phyloP scores from a whole-genome alignment of 2,329 filamentous ascomycete genomes.

The Calonectria pseudoreteaudii region DNA sequence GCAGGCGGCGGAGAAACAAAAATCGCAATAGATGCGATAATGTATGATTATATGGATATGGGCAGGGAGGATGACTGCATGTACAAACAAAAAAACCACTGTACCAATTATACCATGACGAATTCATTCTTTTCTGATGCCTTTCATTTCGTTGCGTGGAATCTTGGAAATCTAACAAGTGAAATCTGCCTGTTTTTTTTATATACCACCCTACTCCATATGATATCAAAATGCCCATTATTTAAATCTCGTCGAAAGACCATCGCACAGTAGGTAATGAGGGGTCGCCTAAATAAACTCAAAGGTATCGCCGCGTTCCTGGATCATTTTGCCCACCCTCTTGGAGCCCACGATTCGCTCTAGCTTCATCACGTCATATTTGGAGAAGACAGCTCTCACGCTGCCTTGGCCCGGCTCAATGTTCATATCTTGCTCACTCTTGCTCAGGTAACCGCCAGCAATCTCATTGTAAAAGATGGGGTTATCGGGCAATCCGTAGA shows the following conservation, averaged over 20 bases:
- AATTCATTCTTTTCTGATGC: conserved; percentile 28
- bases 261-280: neutral
- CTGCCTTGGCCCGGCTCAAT: conserved; percentile 70
- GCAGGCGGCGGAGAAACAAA: conserved; percentile 33
- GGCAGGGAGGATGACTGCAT: conserved; percentile 31
- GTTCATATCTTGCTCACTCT: conserved; percentile 67
- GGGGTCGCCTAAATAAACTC: conserved; percentile 78
- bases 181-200: conserved; percentile 27
- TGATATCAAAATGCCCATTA: conserved; percentile 12
- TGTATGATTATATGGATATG: conserved; percentile 38
- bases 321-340: conserved; percentile 85
- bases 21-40: conserved; percentile 32
- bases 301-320: conserved; percentile 89
- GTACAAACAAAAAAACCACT: conserved; percentile 41
- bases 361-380: conserved; percentile 88
- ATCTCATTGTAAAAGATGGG: conserved; percentile 84
- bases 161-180: conserved; percentile 3
- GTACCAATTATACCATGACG: conserved; percentile 44
- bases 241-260: neutral
- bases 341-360: conserved; percentile 88
- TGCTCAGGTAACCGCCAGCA: conserved; percentile 73
- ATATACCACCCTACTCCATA: conserved; percentile 30
- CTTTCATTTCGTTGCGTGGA: conserved; percentile 5
- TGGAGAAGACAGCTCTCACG: conserved; percentile 79
- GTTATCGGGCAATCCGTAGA: conserved; percentile 93